Evolutionary conservation across 164 flowering plant genomes (phyloP).

Genomic region (Kingdonia uniflora): DNA sequence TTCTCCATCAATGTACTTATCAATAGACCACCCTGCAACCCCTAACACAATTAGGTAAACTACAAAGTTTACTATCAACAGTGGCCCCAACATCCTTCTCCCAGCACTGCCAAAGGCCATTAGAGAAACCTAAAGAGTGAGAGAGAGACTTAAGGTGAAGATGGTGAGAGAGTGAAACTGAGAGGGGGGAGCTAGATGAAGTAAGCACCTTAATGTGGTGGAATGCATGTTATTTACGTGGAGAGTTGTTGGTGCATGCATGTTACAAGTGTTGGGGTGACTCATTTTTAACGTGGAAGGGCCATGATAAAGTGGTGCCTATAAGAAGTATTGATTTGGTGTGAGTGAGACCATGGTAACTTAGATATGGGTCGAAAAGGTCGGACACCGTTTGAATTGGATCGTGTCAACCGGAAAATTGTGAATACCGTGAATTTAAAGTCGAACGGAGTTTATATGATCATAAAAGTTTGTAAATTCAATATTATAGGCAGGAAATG

Average conservation of each 20-base stretch:
- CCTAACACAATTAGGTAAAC: slow-evolving; percentile 35
- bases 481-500: too few species aligned
- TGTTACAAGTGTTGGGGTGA: background rate
- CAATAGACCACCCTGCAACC: slow-evolving; percentile 48
- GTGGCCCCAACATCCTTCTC: slow-evolving; percentile 28
- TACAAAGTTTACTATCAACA: slow-evolving; percentile 32
- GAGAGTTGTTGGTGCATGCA: background rate
- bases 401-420: too few species aligned
- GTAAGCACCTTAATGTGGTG: background rate
- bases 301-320: too few species aligned
- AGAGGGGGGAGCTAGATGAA: background rate
- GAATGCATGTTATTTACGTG: background rate
- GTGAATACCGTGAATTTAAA: too few species aligned
- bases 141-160: background rate
- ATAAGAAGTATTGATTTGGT: too few species aligned
- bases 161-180: background rate
- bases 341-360: too few species aligned
- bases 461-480: too few species aligned
- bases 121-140: background rate
- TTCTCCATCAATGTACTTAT: slow-evolving; percentile 48
- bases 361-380: too few species aligned
- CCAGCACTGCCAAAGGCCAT: slow-evolving; percentile 24
- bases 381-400: too few species aligned
- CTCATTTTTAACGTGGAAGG: background rate
- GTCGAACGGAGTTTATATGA: too few species aligned